Evolutionary conservation across 2,329 filamentous ascomycete species (phyloP), one percentile per base, ranked within the genome.

Genomic region (Lanzia echinophila): DNA sequence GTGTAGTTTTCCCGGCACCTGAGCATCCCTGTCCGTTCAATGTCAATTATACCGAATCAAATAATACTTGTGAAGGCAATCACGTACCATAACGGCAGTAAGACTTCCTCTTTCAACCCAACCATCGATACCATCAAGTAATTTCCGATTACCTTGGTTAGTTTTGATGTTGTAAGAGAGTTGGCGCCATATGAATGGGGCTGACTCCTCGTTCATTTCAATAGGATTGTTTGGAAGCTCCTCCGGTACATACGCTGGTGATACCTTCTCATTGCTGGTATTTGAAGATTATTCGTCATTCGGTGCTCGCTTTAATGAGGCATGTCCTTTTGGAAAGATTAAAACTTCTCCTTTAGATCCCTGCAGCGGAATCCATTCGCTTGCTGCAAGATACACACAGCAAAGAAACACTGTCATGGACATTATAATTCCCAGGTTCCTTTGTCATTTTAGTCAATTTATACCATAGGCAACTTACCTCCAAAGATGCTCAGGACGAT

Each of bases 1-100:
- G 77, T 0, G 90, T 95, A 0, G 89, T 95, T 70, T 95, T 95
- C 47, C 90, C 89, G 10, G 90, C 90, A 88, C n/a, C 92, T 2
- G 74, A 81, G 0, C 83, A 81, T 39, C 84, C 81, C 24, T 28
- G 24, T 4, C 24, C 4, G 8, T 28, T 28, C 4, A 28, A 4
- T 28, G 8, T 28, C 8, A 28, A 4, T 28, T 28, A 28, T 4
- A 28, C 24, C 8, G 8, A 4, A 28, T 28, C 24, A 28, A 28
- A 28, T 28, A 28, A 28, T 28, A 8, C 24, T 28, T 28, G 8
- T 28, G 24, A 8, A 28, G 4, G 24, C 4, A 28, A 8, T 4
- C 8, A 28, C 24, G 4, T 28, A 28, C 24, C 83, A 87, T 87
- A 0, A 87, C 72, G 24, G 83, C 84, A 15, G 84, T 88, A 32